A percentile compares a stretch with the other conserved stretches of the same genome.
Evolutionary conservation across 2,329 filamentous ascomycete species (phyloP).

Genomic region (Aureobasidium lini): DNA sequence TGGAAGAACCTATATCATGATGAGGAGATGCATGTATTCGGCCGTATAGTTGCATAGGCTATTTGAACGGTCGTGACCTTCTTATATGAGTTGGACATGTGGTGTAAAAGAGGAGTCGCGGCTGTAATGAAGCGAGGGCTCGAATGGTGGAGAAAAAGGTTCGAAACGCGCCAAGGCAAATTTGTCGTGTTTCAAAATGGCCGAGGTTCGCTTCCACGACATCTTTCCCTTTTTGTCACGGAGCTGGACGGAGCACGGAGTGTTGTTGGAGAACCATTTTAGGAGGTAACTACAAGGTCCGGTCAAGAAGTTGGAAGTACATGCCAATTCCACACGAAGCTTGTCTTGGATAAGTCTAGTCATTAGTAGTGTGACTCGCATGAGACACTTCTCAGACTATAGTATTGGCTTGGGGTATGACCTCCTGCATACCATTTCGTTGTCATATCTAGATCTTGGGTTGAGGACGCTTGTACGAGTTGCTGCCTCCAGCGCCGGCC

Average conservation of each 20-base stretch:
- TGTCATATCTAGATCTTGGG: neutral
- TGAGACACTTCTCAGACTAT: no score
- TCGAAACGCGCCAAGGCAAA: slow-evolving; percentile 7
- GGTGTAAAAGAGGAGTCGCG: neutral
- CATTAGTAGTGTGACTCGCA: no score
- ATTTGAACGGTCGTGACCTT: neutral
- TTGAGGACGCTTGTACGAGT: slow-evolving; percentile 1
- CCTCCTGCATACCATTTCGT: no score
- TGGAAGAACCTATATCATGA: neutral
- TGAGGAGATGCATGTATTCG: neutral
- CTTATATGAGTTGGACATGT: neutral
- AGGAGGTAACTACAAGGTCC: no score
- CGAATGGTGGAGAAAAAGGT: neutral
- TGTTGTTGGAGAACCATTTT: no score
- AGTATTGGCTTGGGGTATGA: no score
- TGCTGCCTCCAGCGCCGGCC: slow-evolving; percentile 25
- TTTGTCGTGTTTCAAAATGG: neutral
- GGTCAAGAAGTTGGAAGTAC: no score
- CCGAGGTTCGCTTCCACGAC: neutral
- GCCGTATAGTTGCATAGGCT: neutral
- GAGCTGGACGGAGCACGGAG: neutral
- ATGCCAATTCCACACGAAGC: no score
- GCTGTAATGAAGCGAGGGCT: neutral
- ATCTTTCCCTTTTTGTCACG: neutral
- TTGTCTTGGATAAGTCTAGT: no score